phyloP scores from a whole-genome alignment of 441 rosid genomes.

The Hura crepitans region DNA sequence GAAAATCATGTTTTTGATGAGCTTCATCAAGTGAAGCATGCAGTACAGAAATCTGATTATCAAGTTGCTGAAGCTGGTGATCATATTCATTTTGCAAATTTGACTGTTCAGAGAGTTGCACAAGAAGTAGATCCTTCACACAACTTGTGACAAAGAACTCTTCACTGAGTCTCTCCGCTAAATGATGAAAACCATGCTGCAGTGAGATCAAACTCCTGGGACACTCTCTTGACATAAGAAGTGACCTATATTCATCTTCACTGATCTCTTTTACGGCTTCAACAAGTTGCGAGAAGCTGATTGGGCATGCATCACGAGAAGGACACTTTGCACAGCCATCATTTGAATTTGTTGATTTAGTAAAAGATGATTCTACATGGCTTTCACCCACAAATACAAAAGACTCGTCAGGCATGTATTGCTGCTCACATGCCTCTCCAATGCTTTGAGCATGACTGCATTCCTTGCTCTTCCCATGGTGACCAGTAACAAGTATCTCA shows the following conservation, averaged over 20 bases:
- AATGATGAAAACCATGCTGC: constrained; percentile 25
- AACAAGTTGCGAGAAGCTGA: constrained; percentile 47
- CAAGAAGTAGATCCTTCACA: constrained; percentile 51
- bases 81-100: constrained; percentile 47
- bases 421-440: constrained; percentile 35
- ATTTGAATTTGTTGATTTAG: constrained; percentile 28
- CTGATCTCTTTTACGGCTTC: constrained; percentile 53
- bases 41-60: constrained; percentile 52
- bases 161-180: constrained; percentile 56
- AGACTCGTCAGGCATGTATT: constrained; percentile 38
- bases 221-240: constrained; percentile 49
- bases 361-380: constrained; percentile 37
- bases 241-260: constrained; percentile 56
- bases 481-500: constrained; percentile 26
- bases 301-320: constrained; percentile 36
- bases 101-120: constrained; percentile 68
- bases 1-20: constrained; percentile 40
- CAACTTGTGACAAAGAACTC: constrained; percentile 61
- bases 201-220: constrained; percentile 24
- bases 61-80: constrained; percentile 40
- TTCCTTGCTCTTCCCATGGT: constrained; percentile 21
- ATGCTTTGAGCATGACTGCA: constrained; percentile 27
- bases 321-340: constrained; percentile 30
- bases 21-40: constrained; percentile 43
- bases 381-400: constrained; percentile 34